phyloP scores from a whole-genome alignment of 23 red algal species.

The Gracilariopsis chorda region DNA sequence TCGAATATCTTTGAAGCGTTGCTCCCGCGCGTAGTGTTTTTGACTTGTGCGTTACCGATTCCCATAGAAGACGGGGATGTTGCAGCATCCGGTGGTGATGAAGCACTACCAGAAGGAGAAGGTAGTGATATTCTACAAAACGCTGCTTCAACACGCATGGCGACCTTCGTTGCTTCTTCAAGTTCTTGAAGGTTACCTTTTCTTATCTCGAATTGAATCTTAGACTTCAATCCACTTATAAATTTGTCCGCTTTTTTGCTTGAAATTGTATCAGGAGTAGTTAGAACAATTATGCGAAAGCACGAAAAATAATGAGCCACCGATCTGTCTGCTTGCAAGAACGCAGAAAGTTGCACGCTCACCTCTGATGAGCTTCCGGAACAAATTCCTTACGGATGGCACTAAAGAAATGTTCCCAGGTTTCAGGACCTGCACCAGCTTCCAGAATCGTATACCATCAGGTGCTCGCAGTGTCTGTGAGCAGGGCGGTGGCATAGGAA shows the following conservation, averaged over 20 bases:
- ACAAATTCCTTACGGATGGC: neutral
- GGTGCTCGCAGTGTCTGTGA: neutral
- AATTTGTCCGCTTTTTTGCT: neutral
- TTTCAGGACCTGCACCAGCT: neutral
- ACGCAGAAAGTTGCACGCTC: neutral
- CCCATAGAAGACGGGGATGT: neutral
- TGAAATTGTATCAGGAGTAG: neutral
- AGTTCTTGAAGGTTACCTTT: neutral
- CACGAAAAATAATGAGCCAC: neutral
- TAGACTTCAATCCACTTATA: neutral
- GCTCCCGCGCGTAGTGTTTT: neutral
- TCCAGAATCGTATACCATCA: neutral
- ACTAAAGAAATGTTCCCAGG: neutral
- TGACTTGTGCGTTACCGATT: neutral
- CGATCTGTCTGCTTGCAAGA: neutral
- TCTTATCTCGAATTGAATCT: neutral
- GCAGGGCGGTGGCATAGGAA: neutral
- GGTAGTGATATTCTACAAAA: neutral
- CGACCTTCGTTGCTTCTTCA: constrained; percentile 1
- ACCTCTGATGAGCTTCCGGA: neutral
- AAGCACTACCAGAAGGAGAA: neutral
- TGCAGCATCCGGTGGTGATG: neutral
- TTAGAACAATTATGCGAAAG: neutral
- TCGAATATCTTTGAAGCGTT: neutral
- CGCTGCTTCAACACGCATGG: neutral